Conservation (phyloP, 1,284 basidiomycete species). For the Ustilago loliicola region DNA sequence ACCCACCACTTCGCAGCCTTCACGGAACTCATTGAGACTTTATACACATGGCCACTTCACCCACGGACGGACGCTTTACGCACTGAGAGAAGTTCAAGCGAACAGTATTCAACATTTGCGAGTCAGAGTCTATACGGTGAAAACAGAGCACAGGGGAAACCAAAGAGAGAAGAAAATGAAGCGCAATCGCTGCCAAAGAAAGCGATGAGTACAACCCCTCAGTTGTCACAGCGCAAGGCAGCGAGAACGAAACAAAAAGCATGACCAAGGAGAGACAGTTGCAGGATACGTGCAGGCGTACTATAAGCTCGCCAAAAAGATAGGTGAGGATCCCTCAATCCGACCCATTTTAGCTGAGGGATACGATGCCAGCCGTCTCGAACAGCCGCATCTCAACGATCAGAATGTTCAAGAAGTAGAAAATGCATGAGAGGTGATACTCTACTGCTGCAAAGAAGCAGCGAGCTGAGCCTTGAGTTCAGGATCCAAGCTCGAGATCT, state of each 20-base stretch:
- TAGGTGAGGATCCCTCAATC: conserved; percentile 44
- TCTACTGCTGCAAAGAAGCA: conserved; percentile 38
- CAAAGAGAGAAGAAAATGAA: conserved; percentile 10
- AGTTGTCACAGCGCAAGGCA: conserved; percentile 15
- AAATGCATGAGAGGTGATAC: not conserved
- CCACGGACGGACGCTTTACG: too few relatives aligned
- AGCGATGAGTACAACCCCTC: conserved; percentile 35
- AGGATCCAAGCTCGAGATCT: conserved; percentile 64
- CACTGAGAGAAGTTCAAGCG: not conserved
- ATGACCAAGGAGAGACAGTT: not conserved
- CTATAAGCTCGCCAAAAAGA: not conserved
- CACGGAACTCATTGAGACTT: too few relatives aligned
- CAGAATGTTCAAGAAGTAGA: not conserved
- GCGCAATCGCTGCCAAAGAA: not conserved
- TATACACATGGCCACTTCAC: too few relatives aligned
- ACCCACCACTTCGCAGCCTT: too few relatives aligned
- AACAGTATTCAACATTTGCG: conserved; percentile 5
- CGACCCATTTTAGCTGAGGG: not conserved
- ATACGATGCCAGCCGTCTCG: not conserved
- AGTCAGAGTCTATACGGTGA: conserved; percentile 51
- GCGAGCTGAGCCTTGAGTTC: conserved; percentile 51
- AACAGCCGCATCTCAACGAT: not conserved
- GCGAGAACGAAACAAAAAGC: not conserved
- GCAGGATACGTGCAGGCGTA: not conserved
- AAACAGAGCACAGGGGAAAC: conserved; percentile 15